Percentiles rank a stretch among this genome's conserved stretches.
These are phyloP conservation scores for Neospermospora avenae DNA, from an alignment of 2,329 filamentous ascomycete genomes.

Conservation along the genomic window DNA sequence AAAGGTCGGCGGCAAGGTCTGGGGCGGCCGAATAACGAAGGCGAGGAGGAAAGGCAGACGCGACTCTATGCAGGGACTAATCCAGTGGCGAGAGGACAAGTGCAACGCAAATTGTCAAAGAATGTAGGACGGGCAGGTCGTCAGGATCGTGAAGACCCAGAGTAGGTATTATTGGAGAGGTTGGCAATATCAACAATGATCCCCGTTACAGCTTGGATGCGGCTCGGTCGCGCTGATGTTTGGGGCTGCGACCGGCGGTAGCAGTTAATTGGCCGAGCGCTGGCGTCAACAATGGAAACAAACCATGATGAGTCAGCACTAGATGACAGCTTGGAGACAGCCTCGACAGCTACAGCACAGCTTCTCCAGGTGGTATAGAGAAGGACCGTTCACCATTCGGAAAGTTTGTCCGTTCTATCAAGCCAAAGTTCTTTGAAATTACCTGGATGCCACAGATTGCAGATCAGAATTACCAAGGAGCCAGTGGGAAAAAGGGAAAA, in stretches of 20 bases:
- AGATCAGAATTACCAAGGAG: too few species aligned
- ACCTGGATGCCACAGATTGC: too few species aligned
- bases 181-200: conserved; percentile 25
- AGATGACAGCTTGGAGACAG: too few species aligned
- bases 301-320: conserved; percentile 4
- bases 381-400: too few species aligned
- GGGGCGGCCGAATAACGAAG: conserved; percentile 14
- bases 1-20: conserved; percentile 8
- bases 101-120: neutral
- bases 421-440: too few species aligned
- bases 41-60: conserved; percentile 15
- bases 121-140: neutral
- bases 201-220: conserved; percentile 17
- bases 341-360: too few species aligned
- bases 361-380: too few species aligned
- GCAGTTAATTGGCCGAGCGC: conserved; percentile 21
- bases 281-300: conserved; percentile 18
- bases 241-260: conserved; percentile 24
- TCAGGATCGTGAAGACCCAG: conserved; percentile 9
- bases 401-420: too few species aligned
- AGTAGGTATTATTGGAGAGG: conserved; percentile 16
- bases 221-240: conserved; percentile 26
- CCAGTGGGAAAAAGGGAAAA: too few species aligned
- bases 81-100: conserved; percentile 1
- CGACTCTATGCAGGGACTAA: conserved; percentile 5